phyloP scores from a whole-genome alignment of 1,284 basidiomycete genomes.

The Cystobasidium sp. region DNA sequence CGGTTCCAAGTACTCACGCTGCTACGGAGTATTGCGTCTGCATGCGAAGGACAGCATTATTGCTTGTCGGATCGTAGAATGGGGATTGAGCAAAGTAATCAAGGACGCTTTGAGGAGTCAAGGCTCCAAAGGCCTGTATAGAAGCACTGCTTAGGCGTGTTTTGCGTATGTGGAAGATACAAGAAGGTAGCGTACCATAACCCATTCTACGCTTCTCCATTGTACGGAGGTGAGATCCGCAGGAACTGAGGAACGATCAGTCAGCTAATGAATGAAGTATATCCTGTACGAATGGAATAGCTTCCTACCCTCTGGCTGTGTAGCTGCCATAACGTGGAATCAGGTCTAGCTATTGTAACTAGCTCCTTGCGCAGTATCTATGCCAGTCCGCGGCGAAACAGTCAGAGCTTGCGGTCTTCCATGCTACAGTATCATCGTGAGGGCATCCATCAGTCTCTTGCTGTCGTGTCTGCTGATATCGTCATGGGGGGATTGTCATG shows the following conservation, averaged over 20 bases:
- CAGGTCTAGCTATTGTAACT: not conserved
- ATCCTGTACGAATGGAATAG: not conserved
- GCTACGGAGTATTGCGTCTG: slow-evolving; percentile 65
- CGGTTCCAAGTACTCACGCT: not conserved
- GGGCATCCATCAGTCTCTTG: not conserved
- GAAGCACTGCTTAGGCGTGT: not conserved
- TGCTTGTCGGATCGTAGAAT: slow-evolving; percentile 88
- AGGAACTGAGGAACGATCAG: slow-evolving; percentile 1
- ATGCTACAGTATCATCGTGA: not conserved
- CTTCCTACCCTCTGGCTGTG: slow-evolving; percentile 13
- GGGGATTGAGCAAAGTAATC: slow-evolving; percentile 85
- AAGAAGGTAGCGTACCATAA: slow-evolving; percentile 7
- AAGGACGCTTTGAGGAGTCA: slow-evolving; percentile 65
- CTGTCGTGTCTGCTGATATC: not conserved
- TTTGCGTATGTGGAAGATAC: not conserved
- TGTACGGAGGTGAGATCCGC: slow-evolving; percentile 37
- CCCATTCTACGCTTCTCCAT: slow-evolving; percentile 44
- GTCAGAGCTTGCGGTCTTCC: not conserved
- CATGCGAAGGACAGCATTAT: slow-evolving; percentile 85
- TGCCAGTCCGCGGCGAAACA: no score
- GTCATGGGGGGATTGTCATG: not conserved
- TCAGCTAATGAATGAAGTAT: not conserved
- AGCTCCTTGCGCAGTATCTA: not conserved
- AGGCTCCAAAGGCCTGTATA: slow-evolving; percentile 37
- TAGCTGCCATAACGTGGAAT: not conserved